These are phyloP conservation scores for Penicillium capsulatum DNA, from an alignment of 2,329 filamentous ascomycete genomes.

Conservation along the genomic window DNA sequence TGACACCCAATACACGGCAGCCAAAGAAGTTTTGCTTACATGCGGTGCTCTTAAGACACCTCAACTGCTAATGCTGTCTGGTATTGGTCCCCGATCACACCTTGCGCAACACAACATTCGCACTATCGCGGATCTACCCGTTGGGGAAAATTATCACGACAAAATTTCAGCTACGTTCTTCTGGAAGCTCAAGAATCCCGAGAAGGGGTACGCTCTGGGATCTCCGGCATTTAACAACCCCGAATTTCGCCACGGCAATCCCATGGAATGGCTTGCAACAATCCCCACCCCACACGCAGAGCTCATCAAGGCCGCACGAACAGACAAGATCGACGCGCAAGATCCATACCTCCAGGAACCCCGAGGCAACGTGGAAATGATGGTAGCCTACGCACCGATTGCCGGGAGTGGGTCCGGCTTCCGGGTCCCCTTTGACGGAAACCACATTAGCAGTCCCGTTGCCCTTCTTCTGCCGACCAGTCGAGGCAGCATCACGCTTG, in stretches of 20 bases:
- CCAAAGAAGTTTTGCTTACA: slow-evolving; percentile 2
- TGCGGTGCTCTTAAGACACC: background rate
- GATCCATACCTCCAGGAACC: too few species aligned
- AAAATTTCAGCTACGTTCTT: background rate
- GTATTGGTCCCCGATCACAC: background rate
- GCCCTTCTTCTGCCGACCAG: background rate
- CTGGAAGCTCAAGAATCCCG: background rate
- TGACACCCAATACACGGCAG: background rate
- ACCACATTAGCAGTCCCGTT: background rate
- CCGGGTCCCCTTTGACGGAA: background rate
- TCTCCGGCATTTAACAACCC: background rate
- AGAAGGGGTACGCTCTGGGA: background rate
- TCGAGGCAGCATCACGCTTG: background rate
- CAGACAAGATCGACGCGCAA: too few species aligned
- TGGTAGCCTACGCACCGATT: background rate
- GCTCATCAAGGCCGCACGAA: too few species aligned
- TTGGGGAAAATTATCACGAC: slow-evolving; percentile 1
- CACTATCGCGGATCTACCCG: background rate
- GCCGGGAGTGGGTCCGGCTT: too few species aligned
- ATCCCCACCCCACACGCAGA: too few species aligned
- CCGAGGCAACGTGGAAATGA: too few species aligned
- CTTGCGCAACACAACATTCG: background rate
- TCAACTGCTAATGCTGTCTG: background rate
- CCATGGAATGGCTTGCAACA: slow-evolving; percentile 4
- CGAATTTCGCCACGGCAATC: background rate